Evolutionary conservation across 345 rosid genomes (phyloP).

Genomic region (Stellera chamaejasme): DNA sequence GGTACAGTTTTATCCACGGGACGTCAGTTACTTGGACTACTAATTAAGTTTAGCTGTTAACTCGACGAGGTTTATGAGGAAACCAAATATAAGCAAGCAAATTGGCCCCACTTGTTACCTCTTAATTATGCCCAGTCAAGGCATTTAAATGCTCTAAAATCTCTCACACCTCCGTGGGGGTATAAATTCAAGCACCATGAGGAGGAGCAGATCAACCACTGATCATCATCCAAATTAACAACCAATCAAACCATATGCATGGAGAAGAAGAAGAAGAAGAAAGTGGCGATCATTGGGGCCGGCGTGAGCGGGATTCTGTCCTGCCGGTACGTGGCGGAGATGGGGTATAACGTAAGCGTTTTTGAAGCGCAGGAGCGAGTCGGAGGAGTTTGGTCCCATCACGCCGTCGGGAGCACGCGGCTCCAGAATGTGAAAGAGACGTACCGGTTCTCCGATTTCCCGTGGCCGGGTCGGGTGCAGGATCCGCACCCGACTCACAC

Average conservation of each 20-base stretch:
- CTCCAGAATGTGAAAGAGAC: constrained; percentile 18
- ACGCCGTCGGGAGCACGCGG: constrained; percentile 16
- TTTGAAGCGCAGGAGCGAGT: constrained; percentile 24
- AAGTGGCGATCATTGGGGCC: constrained; percentile 29
- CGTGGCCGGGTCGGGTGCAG: constrained; percentile 26
- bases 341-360: constrained; percentile 25
- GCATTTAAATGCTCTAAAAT: too few species aligned
- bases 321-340: constrained; percentile 21
- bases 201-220: too few species aligned
- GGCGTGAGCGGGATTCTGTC: constrained; percentile 40
- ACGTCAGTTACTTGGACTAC: too few species aligned
- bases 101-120: too few species aligned
- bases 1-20: too few species aligned
- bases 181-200: too few species aligned
- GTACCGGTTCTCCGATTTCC: constrained; percentile 32
- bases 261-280: constrained; percentile 24
- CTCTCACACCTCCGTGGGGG: too few species aligned
- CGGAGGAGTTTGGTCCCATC: constrained; percentile 32
- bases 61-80: too few species aligned
- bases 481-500: constrained; percentile 14
- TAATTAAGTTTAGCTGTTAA: too few species aligned
- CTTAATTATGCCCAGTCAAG: too few species aligned
- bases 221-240: not conserved
- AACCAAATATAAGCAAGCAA: too few species aligned
- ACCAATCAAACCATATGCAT: constrained; percentile 8